phyloP scores from a whole-genome alignment of 2,329 filamentous ascomycete species.

The Fonsecaea pugnacius region DNA sequence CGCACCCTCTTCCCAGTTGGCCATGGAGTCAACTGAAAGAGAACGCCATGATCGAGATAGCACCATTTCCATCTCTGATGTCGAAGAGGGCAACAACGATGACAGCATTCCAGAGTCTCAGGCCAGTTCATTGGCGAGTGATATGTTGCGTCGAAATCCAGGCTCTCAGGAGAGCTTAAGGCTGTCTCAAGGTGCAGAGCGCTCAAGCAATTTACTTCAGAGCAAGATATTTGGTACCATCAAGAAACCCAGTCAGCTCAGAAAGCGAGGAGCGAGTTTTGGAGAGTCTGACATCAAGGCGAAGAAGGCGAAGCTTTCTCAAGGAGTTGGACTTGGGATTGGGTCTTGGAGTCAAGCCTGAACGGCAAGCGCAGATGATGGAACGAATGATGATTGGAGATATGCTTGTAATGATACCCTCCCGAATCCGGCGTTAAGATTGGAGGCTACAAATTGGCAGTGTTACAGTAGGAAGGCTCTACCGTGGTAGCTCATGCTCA shows the following conservation, averaged over 20 bases:
- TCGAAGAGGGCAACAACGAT: constrained; percentile 58
- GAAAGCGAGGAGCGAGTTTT: constrained; percentile 49
- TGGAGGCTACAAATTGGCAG: constrained; percentile 1
- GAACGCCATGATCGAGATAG: constrained; percentile 75
- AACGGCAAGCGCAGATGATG: constrained; percentile 21
- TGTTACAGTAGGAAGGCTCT: constrained; percentile 27
- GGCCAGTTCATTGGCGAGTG: constrained; percentile 76
- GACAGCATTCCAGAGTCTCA: constrained; percentile 73
- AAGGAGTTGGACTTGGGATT: constrained; percentile 62
- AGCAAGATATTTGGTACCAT: constrained; percentile 67
- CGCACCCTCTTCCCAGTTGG: constrained; percentile 39
- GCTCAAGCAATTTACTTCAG: constrained; percentile 58
- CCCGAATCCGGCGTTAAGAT: constrained; percentile 23
- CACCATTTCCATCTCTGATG: constrained; percentile 74
- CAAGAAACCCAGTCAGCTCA: constrained; percentile 57
- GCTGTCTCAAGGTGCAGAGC: constrained; percentile 46
- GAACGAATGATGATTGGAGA: constrained; percentile 18
- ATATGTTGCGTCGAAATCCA: constrained; percentile 68
- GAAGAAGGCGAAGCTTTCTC: constrained; percentile 58
- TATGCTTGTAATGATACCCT: constrained; percentile 32
- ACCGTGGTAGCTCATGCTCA: constrained; percentile 38
- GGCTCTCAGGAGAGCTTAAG: constrained; percentile 45
- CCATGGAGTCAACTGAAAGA: constrained; percentile 44
- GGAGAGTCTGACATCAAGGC: constrained; percentile 43
- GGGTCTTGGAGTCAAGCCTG: constrained; percentile 44